Evolutionary conservation across 2,329 filamentous ascomycete species (phyloP).

Genomic region (Claviceps sp.): DNA sequence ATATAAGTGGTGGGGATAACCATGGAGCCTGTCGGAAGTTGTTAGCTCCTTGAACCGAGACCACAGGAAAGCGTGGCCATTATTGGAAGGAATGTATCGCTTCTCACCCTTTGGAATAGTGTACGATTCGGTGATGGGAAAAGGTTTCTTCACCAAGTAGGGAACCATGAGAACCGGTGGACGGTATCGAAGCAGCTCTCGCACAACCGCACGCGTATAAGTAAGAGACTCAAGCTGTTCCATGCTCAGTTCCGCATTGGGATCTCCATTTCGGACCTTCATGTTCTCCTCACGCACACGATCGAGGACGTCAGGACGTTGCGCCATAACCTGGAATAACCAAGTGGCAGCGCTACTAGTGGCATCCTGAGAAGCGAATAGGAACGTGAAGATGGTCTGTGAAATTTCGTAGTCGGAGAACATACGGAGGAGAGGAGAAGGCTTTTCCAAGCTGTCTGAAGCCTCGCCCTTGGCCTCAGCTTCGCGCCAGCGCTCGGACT

Average conservation of each 20-base stretch:
- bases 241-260: constrained; percentile 57
- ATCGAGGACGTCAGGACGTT: constrained; percentile 83
- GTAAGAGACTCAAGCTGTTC: constrained; percentile 79
- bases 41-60: neutral
- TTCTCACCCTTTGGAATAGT: constrained; percentile 72
- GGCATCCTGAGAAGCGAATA: constrained; percentile 95
- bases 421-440: constrained; percentile 65
- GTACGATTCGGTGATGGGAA: constrained; percentile 77
- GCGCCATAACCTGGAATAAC: constrained; percentile 88
- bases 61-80: neutral
- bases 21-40: constrained; percentile 55
- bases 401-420: constrained; percentile 87
- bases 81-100: neutral
- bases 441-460: constrained; percentile 64
- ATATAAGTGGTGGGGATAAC: constrained; percentile 84
- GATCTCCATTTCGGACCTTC: constrained; percentile 59
- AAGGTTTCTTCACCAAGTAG: constrained; percentile 87
- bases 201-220: constrained; percentile 85
- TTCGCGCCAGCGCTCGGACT: constrained; percentile 70
- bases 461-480: constrained; percentile 59
- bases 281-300: constrained; percentile 88
- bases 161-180: constrained; percentile 96
- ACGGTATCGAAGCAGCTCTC: constrained; percentile 82
- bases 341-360: constrained; percentile 88
- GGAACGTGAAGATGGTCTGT: constrained; percentile 88